Conservation (phyloP, 1,139 yeast genomes). For the Taphrina deformans region DNA sequence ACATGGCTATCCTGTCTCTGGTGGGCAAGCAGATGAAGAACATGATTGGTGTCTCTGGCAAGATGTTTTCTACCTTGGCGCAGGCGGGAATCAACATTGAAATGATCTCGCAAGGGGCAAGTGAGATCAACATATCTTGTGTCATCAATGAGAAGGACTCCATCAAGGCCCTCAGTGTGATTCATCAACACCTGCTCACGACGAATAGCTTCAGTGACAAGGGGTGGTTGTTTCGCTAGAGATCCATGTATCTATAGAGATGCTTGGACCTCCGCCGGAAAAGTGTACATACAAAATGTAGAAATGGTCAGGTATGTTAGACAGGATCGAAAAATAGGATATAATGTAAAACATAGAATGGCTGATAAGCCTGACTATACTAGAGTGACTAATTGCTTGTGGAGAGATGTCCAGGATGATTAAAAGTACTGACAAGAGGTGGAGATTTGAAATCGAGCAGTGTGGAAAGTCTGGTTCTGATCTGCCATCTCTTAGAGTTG, state of each 20-base stretch:
- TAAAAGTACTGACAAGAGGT: slow-evolving; percentile 30
- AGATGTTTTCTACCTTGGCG: slow-evolving; percentile 92
- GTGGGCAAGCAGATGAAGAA: slow-evolving; percentile 98
- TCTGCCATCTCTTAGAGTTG: slow-evolving; percentile 29
- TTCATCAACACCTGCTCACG: slow-evolving; percentile 69
- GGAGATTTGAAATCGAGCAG: slow-evolving; percentile 25
- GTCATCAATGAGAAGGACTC: slow-evolving; percentile 85
- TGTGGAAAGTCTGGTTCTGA: slow-evolving; percentile 29
- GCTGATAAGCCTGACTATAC: too few species aligned
- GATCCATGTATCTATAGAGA: neutral
- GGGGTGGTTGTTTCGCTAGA: slow-evolving; percentile 28
- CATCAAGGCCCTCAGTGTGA: slow-evolving; percentile 77
- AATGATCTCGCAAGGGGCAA: slow-evolving; percentile 98
- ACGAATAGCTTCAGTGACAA: slow-evolving; percentile 29
- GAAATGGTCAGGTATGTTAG: too few species aligned
- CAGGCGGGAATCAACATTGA: slow-evolving; percentile 91
- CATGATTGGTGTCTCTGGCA: slow-evolving; percentile 93
- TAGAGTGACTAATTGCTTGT: too few species aligned
- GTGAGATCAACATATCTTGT: slow-evolving; percentile 93
- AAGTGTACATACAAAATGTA: neutral
- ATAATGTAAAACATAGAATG: too few species aligned
- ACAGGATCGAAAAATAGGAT: too few species aligned
- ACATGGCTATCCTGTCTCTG: slow-evolving; percentile 85
- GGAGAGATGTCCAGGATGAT: slow-evolving; percentile 28
- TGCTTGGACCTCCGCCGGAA: neutral